Evolutionary conservation across 495 filamentous ascomycete genomes (phyloP).

Genomic region (Recurvomyces mirabilis): DNA sequence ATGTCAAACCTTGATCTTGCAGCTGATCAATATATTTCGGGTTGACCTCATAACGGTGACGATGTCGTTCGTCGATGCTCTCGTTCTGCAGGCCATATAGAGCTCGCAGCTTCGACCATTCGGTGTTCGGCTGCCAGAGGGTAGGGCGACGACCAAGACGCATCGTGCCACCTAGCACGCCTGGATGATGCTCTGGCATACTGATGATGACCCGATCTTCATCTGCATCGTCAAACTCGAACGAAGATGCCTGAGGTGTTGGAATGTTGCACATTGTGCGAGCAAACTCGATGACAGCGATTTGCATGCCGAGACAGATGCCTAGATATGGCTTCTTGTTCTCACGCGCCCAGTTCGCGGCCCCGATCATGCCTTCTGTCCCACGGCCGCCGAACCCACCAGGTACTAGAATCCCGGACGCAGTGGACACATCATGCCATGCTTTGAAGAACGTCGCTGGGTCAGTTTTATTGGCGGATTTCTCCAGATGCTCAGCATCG

Average conservation of each 20-base stretch:
- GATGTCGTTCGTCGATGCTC: constrained; percentile 50
- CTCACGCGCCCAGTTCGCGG: constrained; percentile 70
- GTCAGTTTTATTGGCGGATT: constrained; percentile 39
- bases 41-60: constrained; percentile 70
- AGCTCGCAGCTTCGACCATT: constrained; percentile 67
- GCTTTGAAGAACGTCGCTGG: constrained; percentile 77
- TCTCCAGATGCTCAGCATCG: constrained; percentile 73
- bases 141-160: constrained; percentile 67
- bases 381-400: constrained; percentile 82
- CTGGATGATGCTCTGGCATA: constrained; percentile 80
- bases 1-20: constrained; percentile 47
- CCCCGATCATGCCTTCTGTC: constrained; percentile 77
- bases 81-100: constrained; percentile 51
- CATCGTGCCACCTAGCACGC: constrained; percentile 81
- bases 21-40: constrained; percentile 51
- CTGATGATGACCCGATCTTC: constrained; percentile 60
- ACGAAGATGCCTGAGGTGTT: constrained; percentile 43
- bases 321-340: constrained; percentile 76
- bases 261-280: constrained; percentile 53
- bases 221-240: constrained; percentile 50
- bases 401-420: constrained; percentile 54
- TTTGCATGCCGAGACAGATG: constrained; percentile 90
- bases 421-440: constrained; percentile 68
- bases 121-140: constrained; percentile 62
- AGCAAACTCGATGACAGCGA: constrained; percentile 86